These are phyloP conservation scores for Kodamaea fukazawae DNA, from an alignment of 805 yeast genomes.

Conservation along the genomic window DNA sequence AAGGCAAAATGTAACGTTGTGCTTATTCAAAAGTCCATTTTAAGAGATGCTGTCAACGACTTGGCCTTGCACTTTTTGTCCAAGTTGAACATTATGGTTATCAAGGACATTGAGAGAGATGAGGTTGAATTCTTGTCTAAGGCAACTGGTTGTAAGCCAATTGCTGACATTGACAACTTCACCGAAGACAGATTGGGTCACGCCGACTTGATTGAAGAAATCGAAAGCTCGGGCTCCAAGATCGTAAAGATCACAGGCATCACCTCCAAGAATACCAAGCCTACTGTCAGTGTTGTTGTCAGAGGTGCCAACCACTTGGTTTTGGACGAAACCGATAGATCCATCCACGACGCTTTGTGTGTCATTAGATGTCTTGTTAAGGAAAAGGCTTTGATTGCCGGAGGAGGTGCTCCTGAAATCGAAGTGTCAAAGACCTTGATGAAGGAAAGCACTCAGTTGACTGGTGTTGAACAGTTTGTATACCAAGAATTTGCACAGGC, in stretches of 20 bases:
- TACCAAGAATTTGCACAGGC: conserved; percentile 92
- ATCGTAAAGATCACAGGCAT: conserved; percentile 87
- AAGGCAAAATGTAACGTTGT: conserved; percentile 94
- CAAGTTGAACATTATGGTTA: conserved; percentile 88
- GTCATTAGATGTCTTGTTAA: conserved; percentile 86
- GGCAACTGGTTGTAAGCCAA: conserved; percentile 90
- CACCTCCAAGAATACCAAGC: conserved; percentile 46
- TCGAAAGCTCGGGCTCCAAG: conserved; percentile 83
- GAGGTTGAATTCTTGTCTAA: conserved; percentile 87
- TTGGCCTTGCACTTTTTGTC: conserved; percentile 92
- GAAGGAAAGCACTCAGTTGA: conserved; percentile 66
- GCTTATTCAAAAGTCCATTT: conserved; percentile 86
- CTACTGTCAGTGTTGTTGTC: conserved; percentile 84
- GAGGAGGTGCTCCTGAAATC: conserved; percentile 98
- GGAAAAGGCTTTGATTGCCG: conserved; percentile 88
- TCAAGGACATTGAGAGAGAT: conserved; percentile 93
- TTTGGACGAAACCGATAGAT: conserved; percentile 94
- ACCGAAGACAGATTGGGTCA: conserved; percentile 89
- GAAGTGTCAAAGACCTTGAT: conserved; percentile 76
- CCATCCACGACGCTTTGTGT: conserved; percentile 95
- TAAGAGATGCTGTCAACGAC: conserved; percentile 93
- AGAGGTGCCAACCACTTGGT: conserved; percentile 93
- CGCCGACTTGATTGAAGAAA: conserved; percentile 91
- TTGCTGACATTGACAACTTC: conserved; percentile 92
- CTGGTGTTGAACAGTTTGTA: conserved; percentile 87